These are phyloP conservation scores for Plasmodium gonderi DNA, from an alignment of 169 alveolate genomes.

Conservation along the genomic window DNA sequence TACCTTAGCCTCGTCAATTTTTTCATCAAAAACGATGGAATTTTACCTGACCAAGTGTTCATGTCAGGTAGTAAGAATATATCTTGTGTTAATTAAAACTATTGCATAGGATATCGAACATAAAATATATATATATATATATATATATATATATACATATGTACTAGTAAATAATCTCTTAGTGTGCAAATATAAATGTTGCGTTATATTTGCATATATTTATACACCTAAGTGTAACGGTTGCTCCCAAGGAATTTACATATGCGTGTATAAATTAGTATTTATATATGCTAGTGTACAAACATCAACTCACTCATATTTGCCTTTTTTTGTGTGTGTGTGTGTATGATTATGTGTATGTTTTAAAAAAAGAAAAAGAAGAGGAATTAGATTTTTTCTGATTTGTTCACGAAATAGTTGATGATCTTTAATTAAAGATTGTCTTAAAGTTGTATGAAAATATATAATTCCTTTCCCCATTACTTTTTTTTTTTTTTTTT, in stretches of 20 bases:
- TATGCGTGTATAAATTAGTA: background rate
- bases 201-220: background rate
- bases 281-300: background rate
- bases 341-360: background rate
- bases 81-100: background rate
- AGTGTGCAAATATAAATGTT: background rate
- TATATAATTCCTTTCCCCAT: background rate
- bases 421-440: no score
- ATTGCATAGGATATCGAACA: background rate
- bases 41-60: background rate
- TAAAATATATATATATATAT: no score
- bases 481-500: background rate
- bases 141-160: background rate
- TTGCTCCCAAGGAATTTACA: background rate
- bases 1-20: background rate
- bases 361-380: background rate
- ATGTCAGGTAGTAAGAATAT: background rate
- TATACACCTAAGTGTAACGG: background rate
- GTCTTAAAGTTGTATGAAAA: background rate
- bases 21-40: background rate
- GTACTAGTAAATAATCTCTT: background rate
- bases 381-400: background rate
- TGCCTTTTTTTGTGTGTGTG: background rate
- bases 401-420: background rate
- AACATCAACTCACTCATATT: background rate